Percentiles rank a stretch among this genome's conserved stretches.
Conservation (phyloP, 495 filamentous ascomycete species). For the Lasiosphaeriaceae sp. region DNA sequence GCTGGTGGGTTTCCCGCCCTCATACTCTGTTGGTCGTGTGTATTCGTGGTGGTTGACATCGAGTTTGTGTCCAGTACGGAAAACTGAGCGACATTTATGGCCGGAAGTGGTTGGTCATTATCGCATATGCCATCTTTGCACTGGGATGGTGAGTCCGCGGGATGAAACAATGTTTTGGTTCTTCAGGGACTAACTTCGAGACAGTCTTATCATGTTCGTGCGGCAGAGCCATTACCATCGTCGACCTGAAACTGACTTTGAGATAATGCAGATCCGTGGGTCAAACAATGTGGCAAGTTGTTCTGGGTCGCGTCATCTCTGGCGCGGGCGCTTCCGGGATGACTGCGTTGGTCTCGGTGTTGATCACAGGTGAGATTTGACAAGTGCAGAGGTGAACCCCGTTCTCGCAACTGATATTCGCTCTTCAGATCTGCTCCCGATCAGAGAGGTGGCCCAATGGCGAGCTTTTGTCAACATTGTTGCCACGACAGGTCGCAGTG, state of each 20-base stretch:
- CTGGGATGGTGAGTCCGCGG: constrained; percentile 36
- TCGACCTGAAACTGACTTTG: not conserved
- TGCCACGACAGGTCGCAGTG: constrained; percentile 58
- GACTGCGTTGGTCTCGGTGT: constrained; percentile 51
- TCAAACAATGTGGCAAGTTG: constrained; percentile 48
- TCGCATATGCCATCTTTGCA: constrained; percentile 40
- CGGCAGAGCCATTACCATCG: not conserved
- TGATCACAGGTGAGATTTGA: constrained; percentile 52
- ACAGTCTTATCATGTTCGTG: constrained; percentile 38
- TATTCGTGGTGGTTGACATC: not conserved
- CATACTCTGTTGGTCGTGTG: not conserved
- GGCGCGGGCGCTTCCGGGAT: constrained; percentile 59
- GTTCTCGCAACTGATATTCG: not conserved
- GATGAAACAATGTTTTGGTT: not conserved
- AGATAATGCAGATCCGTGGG: constrained; percentile 43
- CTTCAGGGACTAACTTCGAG: not conserved
- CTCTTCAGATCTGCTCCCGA: constrained; percentile 61
- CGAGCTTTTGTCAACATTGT: constrained; percentile 63
- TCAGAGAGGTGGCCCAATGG: constrained; percentile 65
- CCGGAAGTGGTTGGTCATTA: constrained; percentile 37
- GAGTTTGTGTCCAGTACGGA: constrained; percentile 36
- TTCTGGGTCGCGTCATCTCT: constrained; percentile 55
- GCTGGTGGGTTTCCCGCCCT: constrained; percentile 30
- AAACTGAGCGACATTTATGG: constrained; percentile 51
- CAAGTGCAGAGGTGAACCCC: not conserved